Conservation (phyloP, 2,329 filamentous ascomycete species). For the Macrophomina pseudophaseolina region DNA sequence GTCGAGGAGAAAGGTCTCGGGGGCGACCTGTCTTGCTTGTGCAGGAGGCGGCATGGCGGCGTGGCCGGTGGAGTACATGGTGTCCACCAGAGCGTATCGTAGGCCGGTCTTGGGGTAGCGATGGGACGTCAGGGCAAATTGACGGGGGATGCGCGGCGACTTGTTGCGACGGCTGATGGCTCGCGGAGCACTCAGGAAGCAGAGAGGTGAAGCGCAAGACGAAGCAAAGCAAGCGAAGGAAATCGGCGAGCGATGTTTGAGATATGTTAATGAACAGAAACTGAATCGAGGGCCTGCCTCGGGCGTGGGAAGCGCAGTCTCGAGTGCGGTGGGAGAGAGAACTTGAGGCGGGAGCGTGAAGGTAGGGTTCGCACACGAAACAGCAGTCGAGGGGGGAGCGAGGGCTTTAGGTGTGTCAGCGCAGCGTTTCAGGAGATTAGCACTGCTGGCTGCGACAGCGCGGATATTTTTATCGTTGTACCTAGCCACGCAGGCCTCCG, state of each 20-base stretch:
- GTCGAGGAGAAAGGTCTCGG: constrained; percentile 98
- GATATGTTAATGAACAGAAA: constrained; percentile 27
- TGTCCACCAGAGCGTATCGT: constrained; percentile 29
- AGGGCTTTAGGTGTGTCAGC: constrained; percentile 28
- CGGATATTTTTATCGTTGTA: constrained; percentile 25
- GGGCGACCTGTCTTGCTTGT: constrained; percentile 72
- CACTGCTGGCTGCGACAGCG: constrained; percentile 21
- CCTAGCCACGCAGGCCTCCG: constrained; percentile 24
- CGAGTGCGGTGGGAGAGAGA: constrained; percentile 17
- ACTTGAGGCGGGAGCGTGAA: constrained; percentile 20
- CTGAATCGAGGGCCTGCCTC: constrained; percentile 28
- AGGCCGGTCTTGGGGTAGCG: constrained; percentile 7
- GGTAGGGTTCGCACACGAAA: constrained; percentile 27
- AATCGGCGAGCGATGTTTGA: constrained; percentile 26
- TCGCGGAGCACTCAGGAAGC: constrained; percentile 25
- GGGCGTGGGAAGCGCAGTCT: constrained; percentile 20
- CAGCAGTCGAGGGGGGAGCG: constrained; percentile 26
- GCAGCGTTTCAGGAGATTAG: constrained; percentile 28
- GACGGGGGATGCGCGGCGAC: constrained; percentile 23
- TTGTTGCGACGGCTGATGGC: constrained; percentile 22
- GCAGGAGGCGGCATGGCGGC: constrained; percentile 85
- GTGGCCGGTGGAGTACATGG: constrained; percentile 57
- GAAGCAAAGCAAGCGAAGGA: constrained; percentile 24
- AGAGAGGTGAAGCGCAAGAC: constrained; percentile 18
- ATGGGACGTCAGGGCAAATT: constrained; percentile 22